Conservation (phyloP, 1,284 basidiomycete genomes). For the Takashimella tepidaria region DNA sequence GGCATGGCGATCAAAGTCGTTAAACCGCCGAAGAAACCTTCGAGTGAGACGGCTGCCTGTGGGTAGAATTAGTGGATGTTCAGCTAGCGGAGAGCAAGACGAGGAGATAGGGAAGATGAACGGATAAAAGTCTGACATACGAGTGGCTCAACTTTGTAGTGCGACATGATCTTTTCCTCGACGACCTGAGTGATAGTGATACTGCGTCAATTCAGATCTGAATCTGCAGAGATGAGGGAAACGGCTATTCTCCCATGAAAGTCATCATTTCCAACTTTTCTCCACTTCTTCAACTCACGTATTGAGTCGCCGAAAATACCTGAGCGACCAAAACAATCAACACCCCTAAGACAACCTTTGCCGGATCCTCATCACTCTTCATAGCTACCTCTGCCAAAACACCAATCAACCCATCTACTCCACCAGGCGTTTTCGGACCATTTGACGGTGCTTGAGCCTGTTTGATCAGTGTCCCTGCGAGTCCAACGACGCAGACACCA, state of each 20-base stretch:
- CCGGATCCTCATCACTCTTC: constrained; percentile 38
- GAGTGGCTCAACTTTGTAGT: constrained; percentile 83
- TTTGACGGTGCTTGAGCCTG: constrained; percentile 51
- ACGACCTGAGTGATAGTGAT: constrained; percentile 62
- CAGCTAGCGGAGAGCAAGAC: no score
- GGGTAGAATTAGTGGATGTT: background rate
- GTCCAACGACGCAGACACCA: constrained; percentile 87
- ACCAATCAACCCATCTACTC: background rate
- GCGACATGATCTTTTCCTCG: constrained; percentile 90
- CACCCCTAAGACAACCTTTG: constrained; percentile 56
- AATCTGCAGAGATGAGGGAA: no score
- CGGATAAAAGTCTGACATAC: constrained; percentile 25
- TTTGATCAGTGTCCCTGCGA: constrained; percentile 81
- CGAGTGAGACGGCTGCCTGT: constrained; percentile 78
- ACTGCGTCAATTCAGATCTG: constrained; percentile 50
- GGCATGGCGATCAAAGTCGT: constrained; percentile 52
- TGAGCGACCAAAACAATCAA: constrained; percentile 94
- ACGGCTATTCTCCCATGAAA: no score
- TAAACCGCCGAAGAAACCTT: constrained; percentile 84
- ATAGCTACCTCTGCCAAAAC: constrained; percentile 4
- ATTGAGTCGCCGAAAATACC: constrained; percentile 56
- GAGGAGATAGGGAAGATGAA: background rate
- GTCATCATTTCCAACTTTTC: no score
- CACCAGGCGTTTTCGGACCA: constrained; percentile 6
- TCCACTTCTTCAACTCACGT: constrained; percentile 26